A percentile compares a stretch with the other conserved stretches of the same genome.
phyloP scores from a whole-genome alignment of 176 grass and related monocot species.

The Musa acuminata region DNA sequence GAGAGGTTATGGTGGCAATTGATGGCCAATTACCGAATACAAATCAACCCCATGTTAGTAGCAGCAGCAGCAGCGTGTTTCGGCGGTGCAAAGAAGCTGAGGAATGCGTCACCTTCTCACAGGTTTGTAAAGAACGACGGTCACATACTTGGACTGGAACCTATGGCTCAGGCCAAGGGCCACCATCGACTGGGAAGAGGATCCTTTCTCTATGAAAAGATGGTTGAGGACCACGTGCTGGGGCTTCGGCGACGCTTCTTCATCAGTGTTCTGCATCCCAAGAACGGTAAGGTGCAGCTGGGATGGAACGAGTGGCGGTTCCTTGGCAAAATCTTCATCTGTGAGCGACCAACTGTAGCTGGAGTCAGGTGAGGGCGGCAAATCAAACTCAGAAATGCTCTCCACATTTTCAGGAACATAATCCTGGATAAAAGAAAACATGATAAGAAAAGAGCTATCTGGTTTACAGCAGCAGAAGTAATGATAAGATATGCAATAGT shows the following conservation, averaged over 20 bases:
- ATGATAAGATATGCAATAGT: too few species aligned
- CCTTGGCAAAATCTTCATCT: slow-evolving; percentile 86
- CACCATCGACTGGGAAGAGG: slow-evolving; percentile 56
- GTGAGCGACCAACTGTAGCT: slow-evolving; percentile 71
- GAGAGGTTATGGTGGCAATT: neutral
- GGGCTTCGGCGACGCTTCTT: slow-evolving; percentile 45
- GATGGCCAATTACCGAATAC: neutral
- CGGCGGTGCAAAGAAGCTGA: slow-evolving; percentile 36
- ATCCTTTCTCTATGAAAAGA: slow-evolving; percentile 86
- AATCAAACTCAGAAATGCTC: slow-evolving; percentile 73
- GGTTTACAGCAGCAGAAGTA: neutral
- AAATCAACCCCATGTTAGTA: neutral
- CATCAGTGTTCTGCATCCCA: slow-evolving; percentile 45
- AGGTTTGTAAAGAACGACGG: slow-evolving; percentile 74
- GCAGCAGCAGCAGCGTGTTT: neutral
- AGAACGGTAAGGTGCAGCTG: slow-evolving; percentile 75
- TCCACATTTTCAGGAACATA: slow-evolving; percentile 83
- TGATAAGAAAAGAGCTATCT: neutral
- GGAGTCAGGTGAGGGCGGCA: slow-evolving; percentile 60
- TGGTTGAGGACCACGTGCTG: slow-evolving; percentile 78
- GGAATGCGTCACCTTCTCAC: slow-evolving; percentile 60
- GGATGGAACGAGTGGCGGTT: slow-evolving; percentile 69
- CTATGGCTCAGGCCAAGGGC: slow-evolving; percentile 71
- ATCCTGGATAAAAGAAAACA: slow-evolving; percentile 44
- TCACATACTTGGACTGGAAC: slow-evolving; percentile 81